A percentile compares a stretch with the other conserved stretches of the same genome.
Conservation (phyloP, 1,139 yeast genomes). For the Keqinozyma sinolaborantium region DNA sequence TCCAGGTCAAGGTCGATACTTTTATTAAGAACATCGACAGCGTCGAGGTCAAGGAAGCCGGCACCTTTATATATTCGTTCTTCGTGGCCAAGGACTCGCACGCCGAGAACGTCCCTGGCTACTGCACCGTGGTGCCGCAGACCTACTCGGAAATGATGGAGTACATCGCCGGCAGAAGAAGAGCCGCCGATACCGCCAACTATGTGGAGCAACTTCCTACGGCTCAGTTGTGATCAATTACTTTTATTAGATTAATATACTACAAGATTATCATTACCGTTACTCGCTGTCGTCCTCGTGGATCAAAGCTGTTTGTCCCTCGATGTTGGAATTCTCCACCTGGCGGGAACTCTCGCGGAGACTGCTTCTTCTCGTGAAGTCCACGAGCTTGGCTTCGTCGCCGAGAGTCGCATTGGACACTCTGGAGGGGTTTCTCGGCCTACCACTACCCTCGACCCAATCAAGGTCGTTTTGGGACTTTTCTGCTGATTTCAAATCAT, state of each 20-base stretch:
- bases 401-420: conserved; percentile 16
- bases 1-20: conserved; percentile 88
- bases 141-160: conserved; percentile 91
- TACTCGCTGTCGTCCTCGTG: conserved; percentile 33
- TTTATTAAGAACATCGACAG: conserved; percentile 66
- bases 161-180: conserved; percentile 84
- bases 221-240: conserved; percentile 4
- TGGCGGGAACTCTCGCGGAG: conserved; percentile 34
- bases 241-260: conserved; percentile 5
- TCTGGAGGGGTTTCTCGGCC: conserved; percentile 8
- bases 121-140: conserved; percentile 75
- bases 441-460: conserved; percentile 18
- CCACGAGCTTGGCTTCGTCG: conserved; percentile 45
- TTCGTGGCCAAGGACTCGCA: conserved; percentile 59
- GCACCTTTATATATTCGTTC: conserved; percentile 84
- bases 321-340: conserved; percentile 15
- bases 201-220: conserved; percentile 48
- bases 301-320: conserved; percentile 36
- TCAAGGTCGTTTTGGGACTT: conserved; percentile 23
- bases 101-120: conserved; percentile 39
- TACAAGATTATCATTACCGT: conserved; percentile 1
- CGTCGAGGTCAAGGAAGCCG: conserved; percentile 64
- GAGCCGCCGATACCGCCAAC: conserved; percentile 78
- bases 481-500: conserved; percentile 28
- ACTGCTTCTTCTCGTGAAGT: conserved; percentile 49